These are phyloP conservation scores for Monoraphidium neglectum DNA, from an alignment of 139 green algal genomes.

Conservation along the genomic window DNA sequence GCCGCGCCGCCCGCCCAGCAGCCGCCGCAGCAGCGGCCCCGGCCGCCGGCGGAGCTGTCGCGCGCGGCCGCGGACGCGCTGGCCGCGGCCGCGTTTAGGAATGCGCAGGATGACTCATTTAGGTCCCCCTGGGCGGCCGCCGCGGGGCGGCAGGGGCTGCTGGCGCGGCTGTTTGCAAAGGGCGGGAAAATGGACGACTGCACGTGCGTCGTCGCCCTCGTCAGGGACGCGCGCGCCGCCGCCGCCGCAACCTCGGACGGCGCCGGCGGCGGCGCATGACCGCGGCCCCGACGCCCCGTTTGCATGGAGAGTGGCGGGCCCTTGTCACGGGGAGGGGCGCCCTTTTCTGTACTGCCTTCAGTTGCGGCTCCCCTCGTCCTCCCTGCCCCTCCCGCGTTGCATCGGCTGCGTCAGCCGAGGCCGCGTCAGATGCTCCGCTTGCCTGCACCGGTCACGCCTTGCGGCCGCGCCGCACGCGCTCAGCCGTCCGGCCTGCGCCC, in stretches of 20 bases:
- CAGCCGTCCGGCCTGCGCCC: too few species aligned
- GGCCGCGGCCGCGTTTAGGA: conserved; percentile 1
- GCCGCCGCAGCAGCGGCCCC: conserved; percentile 11
- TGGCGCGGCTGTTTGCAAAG: conserved; percentile 43
- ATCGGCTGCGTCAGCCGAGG: too few species aligned
- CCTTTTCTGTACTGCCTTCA: too few species aligned
- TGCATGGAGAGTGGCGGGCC: too few species aligned
- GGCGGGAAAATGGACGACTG: conserved; percentile 92
- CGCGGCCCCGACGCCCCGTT: too few species aligned
- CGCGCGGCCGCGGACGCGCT: conserved; percentile 4
- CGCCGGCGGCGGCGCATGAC: background rate
- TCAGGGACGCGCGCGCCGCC: conserved; percentile 29
- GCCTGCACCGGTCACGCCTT: too few species aligned
- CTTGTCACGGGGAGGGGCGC: too few species aligned
- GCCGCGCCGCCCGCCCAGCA: background rate
- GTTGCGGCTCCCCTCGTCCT: too few species aligned
- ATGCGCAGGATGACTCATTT: conserved; percentile 24
- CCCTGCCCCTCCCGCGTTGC: too few species aligned
- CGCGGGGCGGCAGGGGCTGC: conserved; percentile 13
- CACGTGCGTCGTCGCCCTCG: conserved; percentile 73
- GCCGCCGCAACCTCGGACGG: background rate
- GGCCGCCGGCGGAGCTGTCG: background rate
- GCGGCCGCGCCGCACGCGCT: too few species aligned
- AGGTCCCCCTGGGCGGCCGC: conserved; percentile 24
- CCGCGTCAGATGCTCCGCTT: too few species aligned